These are phyloP conservation scores for Trichoderma afroharzianum DNA, from an alignment of 2,329 filamentous ascomycete genomes.

Conservation along the genomic window DNA sequence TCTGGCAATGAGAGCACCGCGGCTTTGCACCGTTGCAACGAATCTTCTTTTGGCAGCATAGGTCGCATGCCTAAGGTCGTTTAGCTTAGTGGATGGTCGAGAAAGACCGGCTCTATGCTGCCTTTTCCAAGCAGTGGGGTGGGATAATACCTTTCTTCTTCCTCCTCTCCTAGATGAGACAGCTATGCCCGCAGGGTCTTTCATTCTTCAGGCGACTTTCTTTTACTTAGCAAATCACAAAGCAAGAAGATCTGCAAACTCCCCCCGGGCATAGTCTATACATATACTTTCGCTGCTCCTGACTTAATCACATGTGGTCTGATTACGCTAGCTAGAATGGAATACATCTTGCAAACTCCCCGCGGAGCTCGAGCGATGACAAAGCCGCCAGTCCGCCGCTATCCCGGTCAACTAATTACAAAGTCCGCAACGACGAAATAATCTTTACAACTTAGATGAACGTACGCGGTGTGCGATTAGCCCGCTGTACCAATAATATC, in stretches of 20 bases:
- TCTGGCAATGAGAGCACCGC: not conserved
- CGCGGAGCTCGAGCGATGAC: not conserved
- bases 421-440: not conserved
- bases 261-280: not conserved
- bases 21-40: not conserved
- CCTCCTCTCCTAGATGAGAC: not conserved
- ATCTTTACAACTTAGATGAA: not conserved
- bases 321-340: not conserved
- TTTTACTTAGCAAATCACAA: not conserved
- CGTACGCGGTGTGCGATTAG: fast-evolving
- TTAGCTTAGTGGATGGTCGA: not conserved
- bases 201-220: not conserved
- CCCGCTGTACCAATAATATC: not conserved
- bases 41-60: not conserved
- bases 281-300: not conserved
- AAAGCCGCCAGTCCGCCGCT: not conserved
- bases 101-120: not conserved
- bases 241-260: not conserved
- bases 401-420: not conserved
- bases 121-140: not conserved
- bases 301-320: not conserved
- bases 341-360: not conserved
- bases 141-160: not conserved
- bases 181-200: not conserved
- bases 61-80: not conserved